Base-by-base conservation (phyloP, 768 basidiomycete genomes). In the Leccinum olivaceopallidum region DNA sequence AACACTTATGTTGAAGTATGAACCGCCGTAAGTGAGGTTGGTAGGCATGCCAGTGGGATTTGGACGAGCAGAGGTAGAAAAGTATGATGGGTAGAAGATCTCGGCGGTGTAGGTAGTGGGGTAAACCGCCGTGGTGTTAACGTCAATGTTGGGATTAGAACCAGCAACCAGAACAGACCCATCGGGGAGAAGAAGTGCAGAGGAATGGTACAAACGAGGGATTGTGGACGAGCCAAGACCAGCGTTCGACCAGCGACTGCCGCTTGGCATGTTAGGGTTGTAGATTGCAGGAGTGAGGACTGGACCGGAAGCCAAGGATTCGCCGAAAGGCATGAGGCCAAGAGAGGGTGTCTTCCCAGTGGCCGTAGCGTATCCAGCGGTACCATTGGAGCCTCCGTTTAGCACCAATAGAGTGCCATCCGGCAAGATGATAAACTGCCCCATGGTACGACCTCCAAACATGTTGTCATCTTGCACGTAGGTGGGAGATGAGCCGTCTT, bases 11-110 rank as follows among this genome's bases (percentile, higher is more conserved):
- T 96, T 85, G 75, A 97, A 98, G 16, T 81, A 78, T 49, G 77
- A 65, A 3, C 96, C 96, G 54, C 96, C 96, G 68, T 99, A 99
- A 0, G 83, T 76, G 57, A 99, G 79, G 2, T 76, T 88, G 16
- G 74, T 75, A 2, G 95, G 95, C 0, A 94, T 75, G n/a, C 89
- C 89, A 4, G 78, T 72, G 10, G 90, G 90, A 0, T 73, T 71
- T 4, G 96, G 96, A 20, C 94, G 88, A 2, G 78, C 78, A 42
- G 75, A 66, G 12, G 88, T 83, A 52, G 81, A 81, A 78, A 89
- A 99, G 78, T 96, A 99, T 5, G 87, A 81, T 0, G 96, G 96
- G 76, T 95, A 97, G 79, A 95, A 98, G 49, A 88, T 82, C 73
- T 97, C 94, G 2, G 90, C 88, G 34, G 83, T 77, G 71, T 95